These are phyloP conservation scores for Salix brachista DNA, from an alignment of 345 rosid genomes.

Conservation along the genomic window DNA sequence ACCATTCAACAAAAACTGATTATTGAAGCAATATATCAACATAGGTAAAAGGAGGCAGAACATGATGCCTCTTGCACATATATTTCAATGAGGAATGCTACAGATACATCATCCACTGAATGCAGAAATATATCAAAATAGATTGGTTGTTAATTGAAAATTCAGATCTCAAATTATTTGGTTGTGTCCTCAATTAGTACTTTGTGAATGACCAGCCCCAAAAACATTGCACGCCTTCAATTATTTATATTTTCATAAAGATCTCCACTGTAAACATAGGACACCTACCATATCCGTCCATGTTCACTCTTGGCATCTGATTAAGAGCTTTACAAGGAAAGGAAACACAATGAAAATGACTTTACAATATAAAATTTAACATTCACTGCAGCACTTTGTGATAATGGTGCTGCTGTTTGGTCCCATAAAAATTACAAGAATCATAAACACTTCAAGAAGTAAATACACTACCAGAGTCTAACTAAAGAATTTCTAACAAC, in stretches of 20 bases:
- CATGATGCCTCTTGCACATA: background rate
- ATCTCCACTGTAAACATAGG: background rate
- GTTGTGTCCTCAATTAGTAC: background rate
- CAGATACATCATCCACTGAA: background rate
- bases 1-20: background rate
- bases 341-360: background rate
- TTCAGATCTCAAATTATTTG: background rate
- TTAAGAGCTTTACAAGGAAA: background rate
- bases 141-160: background rate
- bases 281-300: background rate
- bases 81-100: background rate
- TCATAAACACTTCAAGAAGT: background rate
- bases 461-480: background rate
- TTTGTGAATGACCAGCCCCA: background rate
- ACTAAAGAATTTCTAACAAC: background rate
- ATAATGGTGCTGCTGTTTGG: background rate
- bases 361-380: background rate
- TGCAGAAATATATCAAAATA: background rate
- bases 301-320: background rate
- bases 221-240: background rate
- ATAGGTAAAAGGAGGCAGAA: background rate
- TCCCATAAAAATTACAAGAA: background rate
- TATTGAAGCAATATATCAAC: background rate
- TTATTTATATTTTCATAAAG: background rate
- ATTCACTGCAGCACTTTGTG: background rate